Percentiles rank a stretch among this genome's conserved stretches.
Conservation (phyloP, 805 yeast species). For the Lipomyces lipofer region DNA sequence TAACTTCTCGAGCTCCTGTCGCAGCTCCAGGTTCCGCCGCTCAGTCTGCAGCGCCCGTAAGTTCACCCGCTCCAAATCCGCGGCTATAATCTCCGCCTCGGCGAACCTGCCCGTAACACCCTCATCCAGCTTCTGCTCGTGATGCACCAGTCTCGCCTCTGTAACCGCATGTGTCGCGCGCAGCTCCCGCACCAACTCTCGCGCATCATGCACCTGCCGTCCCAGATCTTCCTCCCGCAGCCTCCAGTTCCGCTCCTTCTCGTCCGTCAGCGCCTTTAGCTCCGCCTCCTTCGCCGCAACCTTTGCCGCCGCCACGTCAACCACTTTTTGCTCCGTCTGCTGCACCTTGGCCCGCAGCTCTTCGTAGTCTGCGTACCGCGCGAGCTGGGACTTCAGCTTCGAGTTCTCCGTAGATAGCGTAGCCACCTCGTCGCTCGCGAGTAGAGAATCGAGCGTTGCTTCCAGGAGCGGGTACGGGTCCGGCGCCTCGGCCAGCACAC, state of each 20-base stretch:
- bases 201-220: slow-evolving; percentile 54
- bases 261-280: slow-evolving; percentile 64
- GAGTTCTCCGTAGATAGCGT: slow-evolving; percentile 53
- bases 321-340: slow-evolving; percentile 61
- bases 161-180: slow-evolving; percentile 66
- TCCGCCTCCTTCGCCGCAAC: slow-evolving; percentile 74
- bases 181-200: slow-evolving; percentile 61
- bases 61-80: slow-evolving; percentile 74
- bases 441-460: slow-evolving; percentile 63
- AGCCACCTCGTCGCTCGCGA: slow-evolving; percentile 54
- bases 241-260: slow-evolving; percentile 69
- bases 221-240: slow-evolving; percentile 54
- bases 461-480: slow-evolving; percentile 85
- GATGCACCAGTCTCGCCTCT: slow-evolving; percentile 50
- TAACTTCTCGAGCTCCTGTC: slow-evolving; percentile 59
- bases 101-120: slow-evolving; percentile 36
- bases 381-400: slow-evolving; percentile 51
- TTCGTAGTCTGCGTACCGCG: slow-evolving; percentile 75
- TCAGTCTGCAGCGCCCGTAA: slow-evolving; percentile 69
- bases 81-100: slow-evolving; percentile 62
- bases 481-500: slow-evolving; percentile 82
- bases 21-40: slow-evolving; percentile 71
- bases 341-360: slow-evolving; percentile 62
- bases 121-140: slow-evolving; percentile 27
- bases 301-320: slow-evolving; percentile 54